phyloP scores from a whole-genome alignment of 768 basidiomycete species.

The Gelatoporia subvermispora region DNA sequence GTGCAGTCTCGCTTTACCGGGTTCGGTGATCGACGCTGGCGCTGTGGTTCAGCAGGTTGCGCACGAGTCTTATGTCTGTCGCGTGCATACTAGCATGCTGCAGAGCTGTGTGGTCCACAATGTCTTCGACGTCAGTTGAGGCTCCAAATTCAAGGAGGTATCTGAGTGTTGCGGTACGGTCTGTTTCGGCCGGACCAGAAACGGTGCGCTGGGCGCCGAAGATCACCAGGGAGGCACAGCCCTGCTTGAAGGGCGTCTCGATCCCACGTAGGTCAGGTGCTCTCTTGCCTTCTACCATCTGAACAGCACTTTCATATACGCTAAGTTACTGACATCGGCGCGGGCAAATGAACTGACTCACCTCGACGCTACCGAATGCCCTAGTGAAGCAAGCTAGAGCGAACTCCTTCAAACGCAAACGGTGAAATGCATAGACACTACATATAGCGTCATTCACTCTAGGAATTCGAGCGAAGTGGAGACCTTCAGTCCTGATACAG shows the following conservation, averaged over 20 bases:
- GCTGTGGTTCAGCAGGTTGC: constrained; percentile 36
- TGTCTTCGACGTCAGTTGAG: constrained; percentile 36
- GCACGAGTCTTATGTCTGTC: constrained; percentile 27
- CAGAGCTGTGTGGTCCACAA: constrained; percentile 45
- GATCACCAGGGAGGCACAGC: constrained; percentile 9
- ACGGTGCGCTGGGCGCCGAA: constrained; percentile 12
- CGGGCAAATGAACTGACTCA: background rate
- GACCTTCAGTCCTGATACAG: constrained; percentile 2
- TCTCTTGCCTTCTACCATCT: constrained; percentile 3
- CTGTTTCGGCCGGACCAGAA: constrained; percentile 2
- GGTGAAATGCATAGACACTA: background rate
- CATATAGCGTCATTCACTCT: background rate
- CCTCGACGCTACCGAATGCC: background rate
- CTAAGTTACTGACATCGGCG: no score
- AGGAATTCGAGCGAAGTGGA: background rate
- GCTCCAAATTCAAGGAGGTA: constrained; percentile 39
- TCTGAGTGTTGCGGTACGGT: constrained; percentile 32
- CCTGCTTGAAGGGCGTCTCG: constrained; percentile 11
- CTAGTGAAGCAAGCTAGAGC: constrained; percentile 3
- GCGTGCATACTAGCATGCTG: constrained; percentile 35
- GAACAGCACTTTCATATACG: background rate
- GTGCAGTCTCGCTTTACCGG: constrained; percentile 41
- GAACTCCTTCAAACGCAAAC: constrained; percentile 2
- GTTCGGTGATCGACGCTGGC: constrained; percentile 46
- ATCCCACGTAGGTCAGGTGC: constrained; percentile 9